Base-by-base conservation (phyloP, 2,329 filamentous ascomycete species). In the Penicillium paneum region DNA sequence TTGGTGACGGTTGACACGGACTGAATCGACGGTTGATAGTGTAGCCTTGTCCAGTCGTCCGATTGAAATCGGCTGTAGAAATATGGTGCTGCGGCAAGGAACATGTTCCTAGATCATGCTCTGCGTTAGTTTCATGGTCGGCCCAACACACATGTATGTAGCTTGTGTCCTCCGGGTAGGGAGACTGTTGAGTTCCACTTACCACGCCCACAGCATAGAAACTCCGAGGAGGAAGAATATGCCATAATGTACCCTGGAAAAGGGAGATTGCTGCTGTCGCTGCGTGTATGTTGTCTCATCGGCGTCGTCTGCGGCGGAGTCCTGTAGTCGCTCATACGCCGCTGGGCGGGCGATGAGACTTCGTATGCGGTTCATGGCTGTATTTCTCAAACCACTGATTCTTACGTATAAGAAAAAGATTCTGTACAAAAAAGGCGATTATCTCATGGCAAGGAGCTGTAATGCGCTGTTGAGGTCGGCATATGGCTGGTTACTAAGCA, bases 201-300 rank as follows among this genome's bases (percentile, higher is more conserved):
- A 95, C 93, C 93, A 97, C 52, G 93, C 91, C 93, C 93, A 97
- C 41, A 97, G 81, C 94, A 97, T 97, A 49, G 92, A 90, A 53
- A 96, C 81, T 47, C 94, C 94, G 26, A 97, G 79, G 47, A 96
- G 77, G 52, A 88, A 79, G 73, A 97, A 97, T 68, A 96, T 87
- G 64, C 76, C 78, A 74, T 97, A 99, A 71, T 95, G 90, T 34
- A 90, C 68, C 85, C 89, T 91, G 58, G 91, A 96, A 76, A 96
- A 96, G 1, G 60, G 63, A 35, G 62, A 34, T 32, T 49, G 56
- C 8, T 60, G 48, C 17, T 46, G 54, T 35, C 17, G 29, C 40
- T 54, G 45, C 19, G 49, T 50, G 50, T 50, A 55, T 39, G 43
- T 61, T 53, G 49, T 66, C 61, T 72, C 69, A 13, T 72, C 70